A percentile compares a stretch with the other conserved stretches of the same genome.
Evolutionary conservation across 371 early-diverging fungal genomes (phyloP).

Genomic region (Mortierella sp.): DNA sequence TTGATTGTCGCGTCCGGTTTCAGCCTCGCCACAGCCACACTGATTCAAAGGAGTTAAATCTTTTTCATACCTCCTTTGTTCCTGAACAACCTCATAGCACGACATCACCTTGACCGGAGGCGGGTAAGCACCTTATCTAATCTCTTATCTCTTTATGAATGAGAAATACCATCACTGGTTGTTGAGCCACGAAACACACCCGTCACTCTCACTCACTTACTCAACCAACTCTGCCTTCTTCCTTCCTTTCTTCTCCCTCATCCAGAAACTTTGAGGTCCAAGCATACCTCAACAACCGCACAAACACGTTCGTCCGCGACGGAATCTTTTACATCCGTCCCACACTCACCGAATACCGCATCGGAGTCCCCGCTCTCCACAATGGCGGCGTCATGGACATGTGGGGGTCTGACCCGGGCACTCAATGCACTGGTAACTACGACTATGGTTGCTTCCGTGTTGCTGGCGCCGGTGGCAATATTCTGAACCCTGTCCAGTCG

Average conservation of each 20-base stretch:
- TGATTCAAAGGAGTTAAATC: neutral
- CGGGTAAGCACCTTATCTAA: constrained; percentile 41
- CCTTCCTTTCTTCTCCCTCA: neutral
- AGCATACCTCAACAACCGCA: constrained; percentile 70
- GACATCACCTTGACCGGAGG: constrained; percentile 70
- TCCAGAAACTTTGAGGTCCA: constrained; percentile 70
- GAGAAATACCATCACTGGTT: neutral
- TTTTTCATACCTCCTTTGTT: neutral
- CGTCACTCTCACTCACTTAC: neutral
- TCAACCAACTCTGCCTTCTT: neutral
- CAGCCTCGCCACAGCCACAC: too few relatives aligned
- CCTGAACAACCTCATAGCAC: constrained; percentile 51
- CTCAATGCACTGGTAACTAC: constrained; percentile 58
- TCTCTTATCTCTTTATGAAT: neutral
- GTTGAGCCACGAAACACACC: neutral
- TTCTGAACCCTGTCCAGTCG: constrained; percentile 78
- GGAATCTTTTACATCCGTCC: constrained; percentile 77
- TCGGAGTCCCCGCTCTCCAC: constrained; percentile 31
- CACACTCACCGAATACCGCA: constrained; percentile 65
- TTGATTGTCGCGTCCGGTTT: neutral
- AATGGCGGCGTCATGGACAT: constrained; percentile 52
- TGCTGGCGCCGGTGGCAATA: constrained; percentile 65
- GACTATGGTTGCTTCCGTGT: constrained; percentile 69
- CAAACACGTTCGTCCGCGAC: constrained; percentile 75
- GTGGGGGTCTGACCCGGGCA: constrained; percentile 54